Base-by-base conservation (phyloP, 352 stramenopile genomes). In the Blastocystis sp. region DNA sequence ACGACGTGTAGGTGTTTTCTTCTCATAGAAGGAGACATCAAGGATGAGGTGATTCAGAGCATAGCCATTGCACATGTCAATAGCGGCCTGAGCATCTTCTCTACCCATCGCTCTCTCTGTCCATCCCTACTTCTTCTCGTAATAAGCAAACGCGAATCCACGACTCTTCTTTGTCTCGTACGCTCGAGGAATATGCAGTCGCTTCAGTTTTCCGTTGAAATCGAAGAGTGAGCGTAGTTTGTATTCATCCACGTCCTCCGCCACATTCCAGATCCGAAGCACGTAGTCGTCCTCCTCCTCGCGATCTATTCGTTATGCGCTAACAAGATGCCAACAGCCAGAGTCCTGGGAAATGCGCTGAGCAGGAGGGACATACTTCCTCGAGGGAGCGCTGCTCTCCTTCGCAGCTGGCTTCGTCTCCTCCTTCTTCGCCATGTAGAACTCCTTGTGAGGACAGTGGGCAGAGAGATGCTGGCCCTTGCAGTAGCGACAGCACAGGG, bases 31-130 rank as follows among this genome's bases (percentile, higher is more conserved):
- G 16, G n/a, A 54, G 24, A 85, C 73, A 3, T 26, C 41, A 18
- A 85, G 73, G 53, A 85, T 65, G n/a, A 85, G 39, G 50, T 85
- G 73, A 37, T 85, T 85, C 47, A 85, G 43, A 13, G 73, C 73
- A 43, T 85, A 85, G 41, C 73, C 47, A 45, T 85, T 24, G 73
- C 53, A 85, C 73, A 66, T 85, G 24, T 68, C 5, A 69, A 85
- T 85, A 9, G 53, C 73, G 9, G 34, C 16, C n/a, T 85, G 24
- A 6, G 73, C 73, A 9, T 68, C 53, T 37, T 81, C 69, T 56
- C 69, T 81, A 81, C 43, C 47, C 47, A 24, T 81, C 3, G 64
- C 2, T 26, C 34, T 13, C 3, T 34, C 8, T 30, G 16, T 41
- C 0, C 45, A 64, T 9, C 30, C 18, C 30, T 41, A 66, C 73